Base-by-base conservation (phyloP, 2,329 filamentous ascomycete species). In the Cercospora beticola region DNA sequence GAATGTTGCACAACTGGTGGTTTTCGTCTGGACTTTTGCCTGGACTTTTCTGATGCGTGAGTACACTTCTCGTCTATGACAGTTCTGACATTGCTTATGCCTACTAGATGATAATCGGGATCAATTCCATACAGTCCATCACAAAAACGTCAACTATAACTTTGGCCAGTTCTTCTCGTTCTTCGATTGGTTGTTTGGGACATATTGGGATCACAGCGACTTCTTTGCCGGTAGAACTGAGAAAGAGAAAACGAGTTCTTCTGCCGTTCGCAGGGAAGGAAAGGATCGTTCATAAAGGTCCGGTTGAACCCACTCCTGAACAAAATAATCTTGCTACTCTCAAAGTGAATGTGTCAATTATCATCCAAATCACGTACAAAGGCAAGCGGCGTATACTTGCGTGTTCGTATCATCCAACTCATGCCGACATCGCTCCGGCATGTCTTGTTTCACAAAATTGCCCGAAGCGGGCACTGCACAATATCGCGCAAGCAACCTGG, bases 81-180 rank as follows among this genome's bases (percentile, higher is more conserved):
- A n/a, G n/a, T n/a, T n/a, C n/a, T 57, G 18, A 57, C 52, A 3
- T 6, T 14, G 12, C 6, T 3, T 30, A 1, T 57, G 54, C 54
- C 3, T 12, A 7, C 3, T 12, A 57, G 56, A 58, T 4, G 56
- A 58, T 28, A 58, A 58, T 8, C 16, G 56, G n/a, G 56, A 58
- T 23, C 28, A 58, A 21, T 58, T 58, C 16, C 28, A 58, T 4
- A 58, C 56, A 5, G 56, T 58, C 0, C 56, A 58, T 23, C 56
- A 58, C 18, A 58, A 58, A 16, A 58, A 58, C 23, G 28, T 58
- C 56, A 58, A 58, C 56, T 58, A 58, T 8, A 58, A 58, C 30
- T 58, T 58, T 33, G 56, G 56, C 14, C 56, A 58, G 6, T 58
- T 58, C 16, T 58, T 58, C 56, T 21, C 28, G 8, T 58, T 58